Percentiles rank a stretch among this genome's conserved stretches.
Evolutionary conservation across 306 rosid species (phyloP).

Genomic region (Coriaria nepalensis): DNA sequence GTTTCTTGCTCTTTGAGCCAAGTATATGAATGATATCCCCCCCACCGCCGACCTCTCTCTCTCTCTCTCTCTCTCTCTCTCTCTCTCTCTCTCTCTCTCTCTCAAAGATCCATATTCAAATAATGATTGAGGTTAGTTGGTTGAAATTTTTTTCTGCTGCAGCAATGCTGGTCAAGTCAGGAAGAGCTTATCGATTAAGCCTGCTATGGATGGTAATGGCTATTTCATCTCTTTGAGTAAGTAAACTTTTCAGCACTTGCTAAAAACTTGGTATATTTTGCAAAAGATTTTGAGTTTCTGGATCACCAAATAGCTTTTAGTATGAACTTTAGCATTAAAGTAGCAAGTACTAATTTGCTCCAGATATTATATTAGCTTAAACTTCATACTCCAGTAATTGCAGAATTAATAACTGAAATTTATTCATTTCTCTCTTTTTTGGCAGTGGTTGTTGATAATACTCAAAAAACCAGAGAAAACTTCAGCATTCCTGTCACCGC

Average conservation of each 20-base stretch:
- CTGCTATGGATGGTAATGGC: slow-evolving; percentile 49
- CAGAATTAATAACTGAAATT: not conserved
- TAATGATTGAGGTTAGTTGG: slow-evolving; percentile 2
- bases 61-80: too few relatives aligned
- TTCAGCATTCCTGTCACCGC: slow-evolving; percentile 61
- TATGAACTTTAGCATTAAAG: too few relatives aligned
- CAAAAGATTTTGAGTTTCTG: not conserved
- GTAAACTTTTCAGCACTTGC: slow-evolving; percentile 5
- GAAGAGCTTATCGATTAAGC: slow-evolving; percentile 75
- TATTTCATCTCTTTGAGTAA: slow-evolving; percentile 78
- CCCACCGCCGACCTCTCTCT: too few relatives aligned
- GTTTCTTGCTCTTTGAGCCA: too few relatives aligned
- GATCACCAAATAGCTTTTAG: too few relatives aligned
- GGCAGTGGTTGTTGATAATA: slow-evolving; percentile 63
- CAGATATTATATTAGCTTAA: too few relatives aligned
- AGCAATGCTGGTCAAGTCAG: slow-evolving; percentile 94
- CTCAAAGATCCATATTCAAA: too few relatives aligned
- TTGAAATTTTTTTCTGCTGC: slow-evolving; percentile 17
- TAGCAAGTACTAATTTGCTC: not conserved
- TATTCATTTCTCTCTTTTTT: slow-evolving; percentile 6
- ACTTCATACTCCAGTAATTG: too few relatives aligned
- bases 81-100: too few relatives aligned
- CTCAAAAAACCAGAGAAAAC: slow-evolving; percentile 41
- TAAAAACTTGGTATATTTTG: too few relatives aligned
- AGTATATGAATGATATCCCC: too few relatives aligned